A percentile compares a stretch with the other conserved stretches of the same genome.
Conservation (phyloP, 495 filamentous ascomycete genomes). For the Penicillium mononematosum region DNA sequence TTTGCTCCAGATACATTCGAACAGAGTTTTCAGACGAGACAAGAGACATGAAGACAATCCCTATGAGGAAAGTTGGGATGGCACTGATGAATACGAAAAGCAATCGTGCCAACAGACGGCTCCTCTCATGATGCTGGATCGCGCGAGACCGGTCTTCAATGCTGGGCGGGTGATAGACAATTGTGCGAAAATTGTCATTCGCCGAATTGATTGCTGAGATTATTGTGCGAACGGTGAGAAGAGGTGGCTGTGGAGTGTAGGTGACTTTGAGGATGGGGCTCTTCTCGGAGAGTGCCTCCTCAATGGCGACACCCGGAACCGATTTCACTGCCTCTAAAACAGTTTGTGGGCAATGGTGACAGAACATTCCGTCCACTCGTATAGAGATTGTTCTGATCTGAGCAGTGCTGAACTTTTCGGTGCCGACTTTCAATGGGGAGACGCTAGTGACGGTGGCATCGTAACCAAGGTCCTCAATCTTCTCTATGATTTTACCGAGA, state of each 20-base stretch:
- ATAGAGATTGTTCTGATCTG: slow-evolving; percentile 61
- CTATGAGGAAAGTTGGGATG: slow-evolving; percentile 86
- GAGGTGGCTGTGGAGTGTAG: slow-evolving; percentile 67
- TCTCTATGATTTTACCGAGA: slow-evolving; percentile 57
- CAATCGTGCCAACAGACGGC: slow-evolving; percentile 61
- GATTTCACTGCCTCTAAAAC: slow-evolving; percentile 54
- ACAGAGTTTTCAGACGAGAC: slow-evolving; percentile 56
- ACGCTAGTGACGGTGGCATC: slow-evolving; percentile 59
- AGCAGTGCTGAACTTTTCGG: slow-evolving; percentile 11
- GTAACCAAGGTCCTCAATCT: slow-evolving; percentile 79
- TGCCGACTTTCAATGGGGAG: slow-evolving; percentile 13
- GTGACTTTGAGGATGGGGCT: slow-evolving; percentile 67
- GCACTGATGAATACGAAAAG: slow-evolving; percentile 68
- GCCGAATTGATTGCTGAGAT: slow-evolving; percentile 61
- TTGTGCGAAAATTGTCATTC: slow-evolving; percentile 62
- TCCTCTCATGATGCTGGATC: slow-evolving; percentile 64
- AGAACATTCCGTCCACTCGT: slow-evolving; percentile 80
- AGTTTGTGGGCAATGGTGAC: slow-evolving; percentile 72
- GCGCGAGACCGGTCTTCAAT: slow-evolving; percentile 79
- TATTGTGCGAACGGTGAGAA: slow-evolving; percentile 75
- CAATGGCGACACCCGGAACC: slow-evolving; percentile 51
- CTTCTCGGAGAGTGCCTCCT: slow-evolving; percentile 47
- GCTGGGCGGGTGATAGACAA: slow-evolving; percentile 75
- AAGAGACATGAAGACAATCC: slow-evolving; percentile 87
- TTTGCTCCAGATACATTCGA: slow-evolving; percentile 63